Evolutionary conservation across 1,284 basidiomycete genomes (phyloP).

Genomic region (Microbotryum silenes-acaulis): DNA sequence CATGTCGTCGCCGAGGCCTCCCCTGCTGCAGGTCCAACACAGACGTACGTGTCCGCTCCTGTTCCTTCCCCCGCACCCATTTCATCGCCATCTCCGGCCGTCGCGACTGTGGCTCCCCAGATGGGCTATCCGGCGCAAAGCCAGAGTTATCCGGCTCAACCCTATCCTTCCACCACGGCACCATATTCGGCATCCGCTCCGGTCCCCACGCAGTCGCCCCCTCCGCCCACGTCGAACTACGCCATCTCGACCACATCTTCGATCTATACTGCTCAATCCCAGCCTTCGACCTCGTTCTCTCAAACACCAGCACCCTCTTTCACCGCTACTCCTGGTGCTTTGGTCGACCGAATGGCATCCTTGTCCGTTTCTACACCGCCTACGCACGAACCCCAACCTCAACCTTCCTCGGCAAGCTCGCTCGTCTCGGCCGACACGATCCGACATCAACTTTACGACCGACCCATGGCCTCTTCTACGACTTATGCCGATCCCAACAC

Average conservation of each 20-base stretch:
- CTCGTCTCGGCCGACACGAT: too few relatives aligned
- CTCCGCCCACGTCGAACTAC: background rate
- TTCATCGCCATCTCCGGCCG: background rate
- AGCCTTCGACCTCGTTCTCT: background rate
- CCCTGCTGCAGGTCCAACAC: background rate
- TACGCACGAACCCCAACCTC: background rate
- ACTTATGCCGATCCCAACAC: background rate
- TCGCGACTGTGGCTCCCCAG: background rate
- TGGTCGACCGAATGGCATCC: too few relatives aligned
- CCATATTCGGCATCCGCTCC: background rate
- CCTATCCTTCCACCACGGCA: background rate
- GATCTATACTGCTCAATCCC: background rate
- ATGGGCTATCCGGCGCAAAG: background rate
- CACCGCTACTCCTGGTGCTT: too few relatives aligned
- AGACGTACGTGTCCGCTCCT: background rate
- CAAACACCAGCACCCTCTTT: background rate
- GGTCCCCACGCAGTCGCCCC: background rate
- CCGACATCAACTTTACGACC: too few relatives aligned
- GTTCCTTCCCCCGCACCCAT: background rate
- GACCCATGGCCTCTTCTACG: too few relatives aligned
- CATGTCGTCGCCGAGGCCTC: background rate
- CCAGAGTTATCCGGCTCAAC: background rate
- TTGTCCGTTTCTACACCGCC: too few relatives aligned
- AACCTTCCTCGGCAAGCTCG: background rate
- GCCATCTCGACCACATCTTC: background rate